phyloP scores from a whole-genome alignment of 192 early-diverging fungal species.

The Pecoramyces ruminantium region DNA sequence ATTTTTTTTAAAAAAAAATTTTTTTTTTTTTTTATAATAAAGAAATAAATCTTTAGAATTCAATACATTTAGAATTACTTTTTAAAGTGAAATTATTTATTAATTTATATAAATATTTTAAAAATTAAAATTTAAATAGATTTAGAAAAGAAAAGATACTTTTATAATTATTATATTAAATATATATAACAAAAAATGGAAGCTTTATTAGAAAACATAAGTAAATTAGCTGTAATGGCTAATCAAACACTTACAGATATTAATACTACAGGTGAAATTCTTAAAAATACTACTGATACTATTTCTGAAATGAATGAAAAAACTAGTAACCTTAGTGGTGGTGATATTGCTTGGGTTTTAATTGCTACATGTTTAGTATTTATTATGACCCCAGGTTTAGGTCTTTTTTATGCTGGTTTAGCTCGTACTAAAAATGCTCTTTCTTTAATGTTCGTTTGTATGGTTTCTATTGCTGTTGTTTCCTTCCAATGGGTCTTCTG shows the following conservation, averaged over 20 bases:
- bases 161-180: too few species aligned
- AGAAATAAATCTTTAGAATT: too few species aligned
- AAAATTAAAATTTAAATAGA: too few species aligned
- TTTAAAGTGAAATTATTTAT: too few species aligned
- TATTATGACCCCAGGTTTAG: constrained; percentile 67
- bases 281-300: not conserved
- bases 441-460: constrained; percentile 54
- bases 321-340: constrained; percentile 1
- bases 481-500: constrained; percentile 4
- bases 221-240: not conserved
- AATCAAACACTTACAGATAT: not conserved
- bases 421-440: constrained; percentile 60
- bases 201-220: not conserved
- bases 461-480: constrained; percentile 40
- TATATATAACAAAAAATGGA: not conserved
- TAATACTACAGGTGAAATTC: not conserved
- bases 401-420: constrained; percentile 64
- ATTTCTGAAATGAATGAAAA: not conserved
- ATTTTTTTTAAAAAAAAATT: too few species aligned
- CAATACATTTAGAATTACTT: too few species aligned
- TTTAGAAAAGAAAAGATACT: too few species aligned
- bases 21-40: too few species aligned
- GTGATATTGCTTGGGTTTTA: constrained; percentile 61
- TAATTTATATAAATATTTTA: too few species aligned
- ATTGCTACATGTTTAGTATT: constrained; percentile 63